Evolutionary conservation across 2,329 filamentous ascomycete species (phyloP), one percentile per base, ranked within the genome.

Genomic region (Sporothrix brasiliensis): DNA sequence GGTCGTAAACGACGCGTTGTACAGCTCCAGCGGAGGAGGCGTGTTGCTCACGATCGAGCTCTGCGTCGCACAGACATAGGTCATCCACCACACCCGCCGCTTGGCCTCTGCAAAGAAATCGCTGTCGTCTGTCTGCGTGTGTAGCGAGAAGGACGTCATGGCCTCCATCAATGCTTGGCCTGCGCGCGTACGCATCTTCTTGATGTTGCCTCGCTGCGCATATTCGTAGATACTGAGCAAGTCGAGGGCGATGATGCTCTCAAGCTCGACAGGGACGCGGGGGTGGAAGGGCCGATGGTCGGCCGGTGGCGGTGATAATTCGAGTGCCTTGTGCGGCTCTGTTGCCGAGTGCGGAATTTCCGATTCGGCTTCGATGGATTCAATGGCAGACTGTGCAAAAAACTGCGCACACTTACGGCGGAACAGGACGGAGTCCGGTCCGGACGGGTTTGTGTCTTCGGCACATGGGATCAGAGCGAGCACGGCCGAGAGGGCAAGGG

Each of bases 1-100:
- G 4, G 83, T 80, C 3, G 81, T 84, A 68, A 84, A 85, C 54
- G 79, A 81, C 3, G 81, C 24, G 3, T 16, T 27, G 41, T 70
- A 74, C 3, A 74, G 69, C n/a, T 74, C 71, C n/a, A 74, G 41
- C 0, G 73, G 73, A 0, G 73, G 73, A 13, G 73, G 70, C 71
- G 80, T 81, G 69, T 83, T 84, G 76, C 82, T 84, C 27, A 86
- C 82, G 68, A 86, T 85, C 1, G 83, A 81, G 13, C 80, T 82
- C 74, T 87, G 84, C 54, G 83, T 84, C 5, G 82, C 81, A 71
- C 80, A 82, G 19, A 85, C 80, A 71, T 86, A 86, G 78, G 83
- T 85, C 82, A 85, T 85, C 84, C 84, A 86, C 84, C 84, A 86
- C 6, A 81, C 79, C 41, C 84, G 79, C 41, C 83, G 78, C 73